A percentile compares a stretch with the other conserved stretches of the same genome.
Evolutionary conservation across 805 yeast genomes (phyloP).

Genomic region (Kuraishia capsulata): DNA sequence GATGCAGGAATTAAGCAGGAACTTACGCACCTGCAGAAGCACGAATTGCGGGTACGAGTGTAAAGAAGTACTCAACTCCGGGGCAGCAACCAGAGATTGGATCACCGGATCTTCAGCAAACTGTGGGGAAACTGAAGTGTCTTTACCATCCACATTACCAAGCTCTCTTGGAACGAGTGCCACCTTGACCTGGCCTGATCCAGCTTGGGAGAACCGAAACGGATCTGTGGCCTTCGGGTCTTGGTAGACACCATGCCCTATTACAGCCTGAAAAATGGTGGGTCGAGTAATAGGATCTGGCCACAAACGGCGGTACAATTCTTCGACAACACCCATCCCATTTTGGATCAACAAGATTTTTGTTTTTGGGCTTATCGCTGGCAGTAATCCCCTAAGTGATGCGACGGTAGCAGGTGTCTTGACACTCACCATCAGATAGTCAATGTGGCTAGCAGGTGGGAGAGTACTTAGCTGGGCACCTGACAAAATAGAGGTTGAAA

Average conservation of each 20-base stretch:
- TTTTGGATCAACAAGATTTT: constrained; percentile 70
- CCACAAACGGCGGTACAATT: constrained; percentile 47
- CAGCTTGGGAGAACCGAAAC: constrained; percentile 44
- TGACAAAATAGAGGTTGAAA: neutral
- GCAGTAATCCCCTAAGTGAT: constrained; percentile 52
- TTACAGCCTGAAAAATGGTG: constrained; percentile 63
- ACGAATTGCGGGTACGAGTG: constrained; percentile 33
- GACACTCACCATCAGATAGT: constrained; percentile 55
- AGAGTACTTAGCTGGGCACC: constrained; percentile 9
- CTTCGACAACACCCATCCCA: constrained; percentile 68
- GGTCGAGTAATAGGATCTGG: constrained; percentile 38
- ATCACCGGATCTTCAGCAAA: constrained; percentile 10
- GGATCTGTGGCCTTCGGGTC: constrained; percentile 12
- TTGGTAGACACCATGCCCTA: constrained; percentile 75
- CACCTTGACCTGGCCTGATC: constrained; percentile 53
- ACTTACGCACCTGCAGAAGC: constrained; percentile 61
- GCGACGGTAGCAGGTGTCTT: constrained; percentile 66
- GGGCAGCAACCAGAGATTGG: constrained; percentile 14
- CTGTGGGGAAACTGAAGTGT: constrained; percentile 1
- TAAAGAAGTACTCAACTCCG: constrained; percentile 19
- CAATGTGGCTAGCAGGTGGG: constrained; percentile 1
- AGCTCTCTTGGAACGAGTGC: constrained; percentile 42
- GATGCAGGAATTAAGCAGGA: constrained; percentile 73
- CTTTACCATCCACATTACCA: neutral
- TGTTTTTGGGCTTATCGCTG: constrained; percentile 37